phyloP scores from a whole-genome alignment of 108 stramenopile species.

The Fragilaria radians region DNA sequence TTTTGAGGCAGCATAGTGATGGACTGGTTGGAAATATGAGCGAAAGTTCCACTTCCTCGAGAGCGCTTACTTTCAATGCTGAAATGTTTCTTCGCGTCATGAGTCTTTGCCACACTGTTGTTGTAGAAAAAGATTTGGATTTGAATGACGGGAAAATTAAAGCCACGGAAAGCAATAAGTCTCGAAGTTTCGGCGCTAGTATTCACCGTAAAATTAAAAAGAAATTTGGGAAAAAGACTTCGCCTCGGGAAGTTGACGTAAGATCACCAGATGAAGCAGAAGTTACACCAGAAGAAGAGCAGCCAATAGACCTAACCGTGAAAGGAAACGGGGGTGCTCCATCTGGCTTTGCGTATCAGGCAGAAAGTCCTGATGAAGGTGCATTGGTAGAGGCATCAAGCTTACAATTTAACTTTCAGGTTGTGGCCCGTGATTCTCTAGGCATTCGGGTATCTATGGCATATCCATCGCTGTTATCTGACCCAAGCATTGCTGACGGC shows the following conservation, averaged over 20 bases:
- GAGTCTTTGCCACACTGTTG: constrained; percentile 88
- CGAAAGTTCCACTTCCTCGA: background rate
- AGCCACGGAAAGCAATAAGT: background rate
- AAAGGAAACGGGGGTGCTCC: constrained; percentile 76
- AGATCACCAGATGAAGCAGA: background rate
- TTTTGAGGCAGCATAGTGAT: too few relatives aligned
- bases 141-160: too few relatives aligned
- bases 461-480: constrained; percentile 52
- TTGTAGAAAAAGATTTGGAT: constrained; percentile 80
- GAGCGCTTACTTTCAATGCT: constrained; percentile 65
- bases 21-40: too few relatives aligned
- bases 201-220: background rate
- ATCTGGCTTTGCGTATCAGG: constrained; percentile 72
- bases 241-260: background rate
- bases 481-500: constrained; percentile 36
- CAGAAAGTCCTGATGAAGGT: constrained; percentile 90
- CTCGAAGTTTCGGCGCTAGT: background rate
- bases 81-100: constrained; percentile 87
- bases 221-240: background rate
- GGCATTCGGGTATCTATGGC: constrained; percentile 54
- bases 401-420: constrained; percentile 67
- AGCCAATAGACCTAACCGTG: too few relatives aligned
- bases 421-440: constrained; percentile 59
- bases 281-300: background rate
- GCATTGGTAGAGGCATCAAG: constrained; percentile 82